Base-by-base conservation (phyloP, 768 basidiomycete species). In the Auriculariales sp. region DNA sequence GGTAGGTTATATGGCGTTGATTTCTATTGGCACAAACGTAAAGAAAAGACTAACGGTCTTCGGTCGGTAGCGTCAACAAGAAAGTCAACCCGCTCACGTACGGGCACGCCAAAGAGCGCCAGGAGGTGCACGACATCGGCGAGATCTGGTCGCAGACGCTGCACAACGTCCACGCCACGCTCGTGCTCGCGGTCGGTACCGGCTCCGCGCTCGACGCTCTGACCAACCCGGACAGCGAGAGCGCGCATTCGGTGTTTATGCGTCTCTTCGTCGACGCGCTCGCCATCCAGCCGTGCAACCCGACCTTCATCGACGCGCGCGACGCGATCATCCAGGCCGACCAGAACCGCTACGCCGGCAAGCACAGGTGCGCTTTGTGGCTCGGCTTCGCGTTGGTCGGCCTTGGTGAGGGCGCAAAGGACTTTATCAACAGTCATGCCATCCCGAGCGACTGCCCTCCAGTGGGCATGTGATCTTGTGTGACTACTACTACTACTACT, bases 51-150 rank as follows among this genome's bases (percentile, higher is more conserved):
- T n/a, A n/a, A n/a, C n/a, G n/a, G n/a, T n/a, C n/a, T n/a, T n/a
- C n/a, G n/a, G n/a, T n/a, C n/a, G n/a, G n/a, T n/a, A n/a, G n/a
- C n/a, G 74, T 73, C 50, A 68, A 68, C 63, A 55, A 54, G 25
- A 49, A 51, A n/a, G 57, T 61, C 47, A 77, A 76, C 58, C 69
- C 74, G 5, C 62, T 73, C 35, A 61, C 62, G 2, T 76, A 75
- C 58, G 63, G 66, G 0, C 62, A 57, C 48, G 49, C 74, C 32
- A 55, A 59, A 46, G 56, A 55, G 0, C 61, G 66, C 32, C 64
- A 55, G 11, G 73, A 76, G 54, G 72, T 73, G n/a, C 74, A 77
- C 57, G 68, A 57, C 39, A 78, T 80, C 50, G 79, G 79, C 36
- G 78, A 80, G 58, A 70, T 81, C 46, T 71, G 70, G 71, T 69